Evolutionary conservation across 768 basidiomycete species (phyloP), one percentile per base, ranked within the genome.

Genomic region (Rhodocollybia butyracea): DNA sequence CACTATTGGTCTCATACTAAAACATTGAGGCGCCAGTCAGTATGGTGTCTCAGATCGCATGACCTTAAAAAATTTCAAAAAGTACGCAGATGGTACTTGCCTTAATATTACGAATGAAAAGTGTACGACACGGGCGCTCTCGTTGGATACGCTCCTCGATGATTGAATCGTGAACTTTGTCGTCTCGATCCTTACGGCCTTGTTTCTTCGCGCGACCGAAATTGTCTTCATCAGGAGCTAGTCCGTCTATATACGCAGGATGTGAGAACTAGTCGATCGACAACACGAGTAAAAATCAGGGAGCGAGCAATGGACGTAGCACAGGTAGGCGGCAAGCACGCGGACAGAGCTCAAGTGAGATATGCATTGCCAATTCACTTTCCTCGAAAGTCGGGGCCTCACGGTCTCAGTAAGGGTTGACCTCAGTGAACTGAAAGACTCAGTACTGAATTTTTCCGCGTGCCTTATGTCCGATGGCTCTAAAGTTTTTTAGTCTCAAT

Each of bases 81-180:
- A 39, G 26, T 46, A 59, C 54, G 55, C 40, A 54, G 24, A 11
- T 19, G 24, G 51, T 56, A 78, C 92, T 88, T 73, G 91, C 96
- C 87, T 94, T 97, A 65, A 99, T 92, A 68, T 99, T 99, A 63
- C 97, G 86, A 61, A 98, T 94, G 67, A 99, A 99, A 31, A 99
- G 75, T 3, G 94, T 98, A 51, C 97, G 83, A 71, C 97, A 98
- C 1, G 94, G 94, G 62, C 94, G 80, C 76, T 99, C 96, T 60
- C 90, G 85, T 68, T 92, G 86, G 62, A 94, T 90, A 59, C 96
- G 87, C 68, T 95, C 91, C 79, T 94, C 92, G 74, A 96, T 94
- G 59, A 94, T 86, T 36, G 89, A 88, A 65, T 89, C 88, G 78
- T 92, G 92, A 40, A 89, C 83, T 73, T 93, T 91, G 76, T 91